These are phyloP conservation scores for Esteya vermicola DNA, from an alignment of 2,329 filamentous ascomycete species.

Conservation along the genomic window DNA sequence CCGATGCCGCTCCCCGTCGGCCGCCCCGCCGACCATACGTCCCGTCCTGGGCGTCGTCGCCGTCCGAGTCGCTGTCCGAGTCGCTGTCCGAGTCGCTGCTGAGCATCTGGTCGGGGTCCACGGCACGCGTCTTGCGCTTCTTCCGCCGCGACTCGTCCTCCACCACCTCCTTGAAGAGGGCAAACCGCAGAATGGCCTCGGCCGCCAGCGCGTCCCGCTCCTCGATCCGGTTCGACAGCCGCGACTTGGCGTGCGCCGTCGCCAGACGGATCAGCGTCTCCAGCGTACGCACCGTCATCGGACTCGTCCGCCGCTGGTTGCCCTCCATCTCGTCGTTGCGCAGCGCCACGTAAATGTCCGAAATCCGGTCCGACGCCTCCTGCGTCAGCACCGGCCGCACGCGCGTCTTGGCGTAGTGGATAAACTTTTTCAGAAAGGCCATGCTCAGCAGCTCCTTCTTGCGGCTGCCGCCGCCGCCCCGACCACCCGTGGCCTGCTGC, in stretches of 20 bases:
- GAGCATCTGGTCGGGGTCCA: conserved; percentile 39
- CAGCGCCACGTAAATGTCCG: conserved; percentile 78
- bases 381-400: conserved; percentile 84
- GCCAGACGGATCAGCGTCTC: conserved; percentile 97
- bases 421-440: conserved; percentile 98
- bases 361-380: conserved; percentile 82
- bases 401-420: conserved; percentile 90
- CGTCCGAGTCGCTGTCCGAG: conserved; percentile 20
- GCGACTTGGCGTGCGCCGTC: conserved; percentile 87
- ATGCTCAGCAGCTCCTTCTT: conserved; percentile 85
- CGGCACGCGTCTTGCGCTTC: conserved; percentile 53
- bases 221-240: conserved; percentile 77
- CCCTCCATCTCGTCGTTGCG: conserved; percentile 93
- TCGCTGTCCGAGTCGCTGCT: conserved; percentile 48
- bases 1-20: conserved; percentile 9
- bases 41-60: conserved; percentile 7
- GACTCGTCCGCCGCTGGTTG: conserved; percentile 84
- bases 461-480: conserved; percentile 59
- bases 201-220: conserved; percentile 79
- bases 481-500: conserved; percentile 58
- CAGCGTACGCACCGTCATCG: conserved; percentile 90
- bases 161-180: conserved; percentile 91
- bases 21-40: conserved; percentile 34
- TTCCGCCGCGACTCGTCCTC: conserved; percentile 69
- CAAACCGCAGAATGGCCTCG: conserved; percentile 82